Evolutionary conservation across 2,329 filamentous ascomycete genomes (phyloP).

Genomic region (Fusarium setosum): DNA sequence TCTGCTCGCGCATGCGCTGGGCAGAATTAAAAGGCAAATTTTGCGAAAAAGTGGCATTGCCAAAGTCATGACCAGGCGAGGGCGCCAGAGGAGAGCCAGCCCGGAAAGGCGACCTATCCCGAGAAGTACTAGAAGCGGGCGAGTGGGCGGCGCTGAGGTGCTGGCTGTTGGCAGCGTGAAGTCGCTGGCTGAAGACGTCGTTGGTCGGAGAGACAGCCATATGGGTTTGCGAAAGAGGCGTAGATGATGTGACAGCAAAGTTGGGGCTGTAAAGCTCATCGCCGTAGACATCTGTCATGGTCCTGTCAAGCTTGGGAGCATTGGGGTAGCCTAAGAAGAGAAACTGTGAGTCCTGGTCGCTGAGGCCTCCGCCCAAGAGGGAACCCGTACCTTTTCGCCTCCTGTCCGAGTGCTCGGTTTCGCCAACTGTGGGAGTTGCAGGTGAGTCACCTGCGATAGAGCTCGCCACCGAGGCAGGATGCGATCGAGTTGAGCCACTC

Average conservation of each 20-base stretch:
- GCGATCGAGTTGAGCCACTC: slow-evolving; percentile 55
- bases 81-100: slow-evolving; percentile 73
- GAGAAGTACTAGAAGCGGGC: slow-evolving; percentile 59
- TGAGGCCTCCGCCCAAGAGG: not conserved
- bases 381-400: slow-evolving; percentile 64
- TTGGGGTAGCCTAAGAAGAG: slow-evolving; percentile 60
- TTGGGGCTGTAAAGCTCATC: slow-evolving; percentile 87
- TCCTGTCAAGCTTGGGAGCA: slow-evolving; percentile 83
- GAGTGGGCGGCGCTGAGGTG: slow-evolving; percentile 71
- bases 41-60: slow-evolving; percentile 22
- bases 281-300: slow-evolving; percentile 85
- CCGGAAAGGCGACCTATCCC: slow-evolving; percentile 85
- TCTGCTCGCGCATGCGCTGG: slow-evolving; percentile 69
- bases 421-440: slow-evolving; percentile 64
- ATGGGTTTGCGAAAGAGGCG: slow-evolving; percentile 61
- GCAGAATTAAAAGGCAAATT: slow-evolving; percentile 61
- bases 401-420: slow-evolving; percentile 61
- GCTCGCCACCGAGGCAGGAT: slow-evolving; percentile 67
- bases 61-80: slow-evolving; percentile 56
- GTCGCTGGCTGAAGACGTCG: slow-evolving; percentile 77
- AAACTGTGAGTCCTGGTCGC: slow-evolving; percentile 67
- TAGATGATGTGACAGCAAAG: slow-evolving; percentile 68
- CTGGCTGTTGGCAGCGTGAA: slow-evolving; percentile 83
- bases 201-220: slow-evolving; percentile 61
- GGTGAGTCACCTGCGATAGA: slow-evolving; percentile 69